These are phyloP conservation scores for Hymenoscyphus repandus DNA, from an alignment of 2,329 filamentous ascomycete genomes.

Conservation along the genomic window DNA sequence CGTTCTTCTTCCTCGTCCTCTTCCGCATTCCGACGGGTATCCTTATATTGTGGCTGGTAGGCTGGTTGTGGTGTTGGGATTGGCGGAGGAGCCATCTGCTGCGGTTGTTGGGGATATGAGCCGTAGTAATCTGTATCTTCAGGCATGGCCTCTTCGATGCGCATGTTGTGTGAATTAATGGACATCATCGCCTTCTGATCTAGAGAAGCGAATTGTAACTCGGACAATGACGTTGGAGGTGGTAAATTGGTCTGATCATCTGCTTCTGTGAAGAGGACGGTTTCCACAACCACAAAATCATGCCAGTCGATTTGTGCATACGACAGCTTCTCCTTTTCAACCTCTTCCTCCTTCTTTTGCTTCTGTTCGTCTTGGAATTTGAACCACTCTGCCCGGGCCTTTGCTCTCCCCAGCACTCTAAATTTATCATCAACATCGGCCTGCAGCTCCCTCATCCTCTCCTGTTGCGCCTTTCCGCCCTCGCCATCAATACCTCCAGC, in stretches of 20 bases:
- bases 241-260: slow-evolving; percentile 85
- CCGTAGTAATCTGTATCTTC: slow-evolving; percentile 62
- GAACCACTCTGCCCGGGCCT: slow-evolving; percentile 80
- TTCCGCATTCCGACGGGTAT: slow-evolving; percentile 33
- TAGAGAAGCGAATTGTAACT: slow-evolving; percentile 88
- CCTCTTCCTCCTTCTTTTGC: slow-evolving; percentile 81
- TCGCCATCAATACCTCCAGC: slow-evolving; percentile 60
- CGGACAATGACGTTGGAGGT: slow-evolving; percentile 81
- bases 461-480: slow-evolving; percentile 61
- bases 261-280: slow-evolving; percentile 82
- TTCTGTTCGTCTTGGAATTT: slow-evolving; percentile 82
- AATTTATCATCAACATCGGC: slow-evolving; percentile 75
- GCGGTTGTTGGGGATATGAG: slow-evolving; percentile 37
- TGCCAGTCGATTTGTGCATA: slow-evolving; percentile 95
- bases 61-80: slow-evolving; percentile 25
- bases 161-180: slow-evolving; percentile 66
- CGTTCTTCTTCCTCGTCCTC: slow-evolving; percentile 59
- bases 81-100: slow-evolving; percentile 39
- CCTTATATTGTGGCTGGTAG: slow-evolving; percentile 31
- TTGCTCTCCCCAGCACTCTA: slow-evolving; percentile 72
- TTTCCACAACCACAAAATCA: slow-evolving; percentile 94
- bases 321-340: slow-evolving; percentile 69
- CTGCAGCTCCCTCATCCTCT: slow-evolving; percentile 67
- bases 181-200: slow-evolving; percentile 93
- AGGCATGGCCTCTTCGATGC: slow-evolving; percentile 94